These are phyloP conservation scores for Microbotryum silenes-acaulis DNA, from an alignment of 1,284 basidiomycete species.

Conservation along the genomic window DNA sequence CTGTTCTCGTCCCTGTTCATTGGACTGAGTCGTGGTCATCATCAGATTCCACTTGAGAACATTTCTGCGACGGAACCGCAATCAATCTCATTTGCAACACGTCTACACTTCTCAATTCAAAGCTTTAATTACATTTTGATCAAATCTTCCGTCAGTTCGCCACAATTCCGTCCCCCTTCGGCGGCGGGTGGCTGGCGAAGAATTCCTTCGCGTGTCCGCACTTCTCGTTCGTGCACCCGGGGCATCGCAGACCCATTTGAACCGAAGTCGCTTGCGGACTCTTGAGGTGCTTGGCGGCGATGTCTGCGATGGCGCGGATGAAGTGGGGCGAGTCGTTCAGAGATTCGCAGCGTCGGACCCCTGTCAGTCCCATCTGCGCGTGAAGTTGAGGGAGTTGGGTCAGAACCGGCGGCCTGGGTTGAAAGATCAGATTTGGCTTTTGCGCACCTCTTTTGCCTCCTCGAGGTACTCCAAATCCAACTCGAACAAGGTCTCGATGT, in stretches of 20 bases:
- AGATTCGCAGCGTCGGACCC: slow-evolving; percentile 80
- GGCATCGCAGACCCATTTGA: slow-evolving; percentile 84
- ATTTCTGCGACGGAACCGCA: no score
- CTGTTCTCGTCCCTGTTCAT: no score
- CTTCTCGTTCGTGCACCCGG: slow-evolving; percentile 80
- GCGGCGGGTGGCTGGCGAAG: slow-evolving; percentile 47
- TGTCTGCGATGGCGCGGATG: slow-evolving; percentile 90
- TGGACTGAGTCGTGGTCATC: no score
- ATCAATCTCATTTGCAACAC: no score
- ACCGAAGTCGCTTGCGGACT: slow-evolving; percentile 52
- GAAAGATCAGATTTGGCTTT: background rate
- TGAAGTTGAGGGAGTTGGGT: background rate
- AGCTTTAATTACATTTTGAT: no score
- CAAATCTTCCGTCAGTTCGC: no score
- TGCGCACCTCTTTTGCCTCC: slow-evolving; percentile 76
- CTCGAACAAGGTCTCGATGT: slow-evolving; percentile 97
- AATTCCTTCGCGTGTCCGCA: slow-evolving; percentile 83
- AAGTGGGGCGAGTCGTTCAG: slow-evolving; percentile 97
- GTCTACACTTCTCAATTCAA: no score
- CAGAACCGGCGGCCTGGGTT: background rate
- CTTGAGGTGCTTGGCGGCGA: slow-evolving; percentile 72
- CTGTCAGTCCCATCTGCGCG: slow-evolving; percentile 72
- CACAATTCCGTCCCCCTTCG: no score
- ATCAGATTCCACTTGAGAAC: no score
- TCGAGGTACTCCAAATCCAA: slow-evolving; percentile 88